Conservation (phyloP, 495 filamentous ascomycete species). For the Penicillium arizonense region DNA sequence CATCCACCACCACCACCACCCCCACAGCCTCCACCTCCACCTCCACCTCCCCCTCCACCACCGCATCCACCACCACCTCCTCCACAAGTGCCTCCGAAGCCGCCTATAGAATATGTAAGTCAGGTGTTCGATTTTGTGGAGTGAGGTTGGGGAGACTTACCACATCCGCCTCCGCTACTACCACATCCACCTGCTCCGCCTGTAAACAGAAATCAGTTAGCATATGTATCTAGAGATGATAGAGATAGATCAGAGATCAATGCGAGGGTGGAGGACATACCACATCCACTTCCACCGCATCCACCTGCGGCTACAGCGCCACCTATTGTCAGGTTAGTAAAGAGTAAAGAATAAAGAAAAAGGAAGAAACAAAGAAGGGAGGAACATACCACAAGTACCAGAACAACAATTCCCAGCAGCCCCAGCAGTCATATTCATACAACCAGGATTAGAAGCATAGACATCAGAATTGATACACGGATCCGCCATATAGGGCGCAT, state of each 20-base stretch:
- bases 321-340: background rate
- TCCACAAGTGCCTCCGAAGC: slow-evolving; percentile 30
- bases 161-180: slow-evolving; percentile 19
- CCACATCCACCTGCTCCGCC: slow-evolving; percentile 1
- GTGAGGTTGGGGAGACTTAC: background rate
- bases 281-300: background rate
- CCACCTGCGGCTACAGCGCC: background rate
- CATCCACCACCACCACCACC: slow-evolving; percentile 23
- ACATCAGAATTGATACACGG: slow-evolving; percentile 38
- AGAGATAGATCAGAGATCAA: background rate
- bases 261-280: background rate
- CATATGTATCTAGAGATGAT: background rate
- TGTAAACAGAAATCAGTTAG: background rate
- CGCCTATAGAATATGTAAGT: no score
- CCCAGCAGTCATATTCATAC: slow-evolving; percentile 39
- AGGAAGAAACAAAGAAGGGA: background rate
- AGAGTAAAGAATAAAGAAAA: background rate
- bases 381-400: slow-evolving; percentile 39
- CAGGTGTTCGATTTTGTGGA: no score
- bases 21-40: slow-evolving; percentile 18
- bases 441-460: slow-evolving; percentile 45
- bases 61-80: slow-evolving; percentile 31
- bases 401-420: slow-evolving; percentile 46
- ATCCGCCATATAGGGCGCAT: slow-evolving; percentile 51
- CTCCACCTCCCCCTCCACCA: slow-evolving; percentile 20